Percentiles rank a stretch among this genome's conserved stretches.
These are phyloP conservation scores for Pouteria glomerata DNA, from an alignment of 148 eudicot species.

Conservation along the genomic window DNA sequence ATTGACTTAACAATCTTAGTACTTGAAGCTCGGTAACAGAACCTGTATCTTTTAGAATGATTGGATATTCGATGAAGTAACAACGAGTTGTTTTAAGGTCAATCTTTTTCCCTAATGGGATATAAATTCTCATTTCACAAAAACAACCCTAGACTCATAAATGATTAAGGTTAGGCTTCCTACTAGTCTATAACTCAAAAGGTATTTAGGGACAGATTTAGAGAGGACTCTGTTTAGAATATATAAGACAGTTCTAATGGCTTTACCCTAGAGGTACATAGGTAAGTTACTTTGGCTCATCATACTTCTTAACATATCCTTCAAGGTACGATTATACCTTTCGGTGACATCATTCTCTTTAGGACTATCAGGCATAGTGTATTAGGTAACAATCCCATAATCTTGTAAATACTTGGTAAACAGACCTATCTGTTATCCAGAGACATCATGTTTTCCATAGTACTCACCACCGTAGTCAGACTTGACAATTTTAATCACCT, in stretches of 20 bases:
- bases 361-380: background rate
- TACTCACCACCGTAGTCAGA: background rate
- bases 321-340: background rate
- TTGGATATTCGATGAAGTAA: background rate
- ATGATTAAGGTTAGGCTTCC: background rate
- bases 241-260: background rate
- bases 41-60: background rate
- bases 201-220: background rate
- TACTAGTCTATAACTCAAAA: background rate
- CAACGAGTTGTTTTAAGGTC: background rate
- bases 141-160: background rate
- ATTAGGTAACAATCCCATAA: background rate
- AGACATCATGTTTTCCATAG: background rate
- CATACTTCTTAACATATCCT: background rate
- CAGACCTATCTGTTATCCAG: background rate
- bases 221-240: background rate
- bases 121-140: background rate
- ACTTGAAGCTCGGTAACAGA: no score
- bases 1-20: no score
- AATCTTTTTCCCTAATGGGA: background rate
- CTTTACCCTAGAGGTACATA: background rate
- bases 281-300: background rate
- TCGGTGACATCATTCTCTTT: background rate
- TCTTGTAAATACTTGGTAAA: background rate
- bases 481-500: background rate